Conservation (phyloP, 805 yeast species). For the Metschnikowia rubicola region DNA sequence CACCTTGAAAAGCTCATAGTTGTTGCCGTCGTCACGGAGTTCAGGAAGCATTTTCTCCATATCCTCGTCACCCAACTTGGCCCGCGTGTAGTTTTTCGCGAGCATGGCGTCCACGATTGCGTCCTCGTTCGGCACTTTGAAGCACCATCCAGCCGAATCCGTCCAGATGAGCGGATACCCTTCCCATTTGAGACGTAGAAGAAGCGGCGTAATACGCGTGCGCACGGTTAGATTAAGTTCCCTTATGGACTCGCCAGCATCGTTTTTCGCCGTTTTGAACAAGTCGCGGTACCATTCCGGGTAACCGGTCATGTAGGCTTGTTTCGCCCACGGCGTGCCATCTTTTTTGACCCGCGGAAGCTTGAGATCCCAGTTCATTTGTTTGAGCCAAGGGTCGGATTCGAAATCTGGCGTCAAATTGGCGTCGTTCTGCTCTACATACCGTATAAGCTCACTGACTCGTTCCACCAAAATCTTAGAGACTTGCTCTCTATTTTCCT, state of each 20-base stretch:
- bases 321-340: constrained; percentile 67
- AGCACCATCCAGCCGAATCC: constrained; percentile 83
- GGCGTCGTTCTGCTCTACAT: constrained; percentile 31
- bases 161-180: constrained; percentile 80
- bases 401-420: constrained; percentile 31
- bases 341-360: constrained; percentile 61
- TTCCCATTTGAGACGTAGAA: constrained; percentile 82
- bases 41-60: constrained; percentile 21
- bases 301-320: constrained; percentile 76
- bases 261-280: constrained; percentile 29
- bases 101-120: constrained; percentile 25
- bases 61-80: constrained; percentile 30
- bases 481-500: constrained; percentile 53
- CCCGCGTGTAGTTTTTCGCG: constrained; percentile 37
- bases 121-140: constrained; percentile 51
- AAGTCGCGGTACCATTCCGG: constrained; percentile 89
- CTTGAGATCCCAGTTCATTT: constrained; percentile 79
- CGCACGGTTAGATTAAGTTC: constrained; percentile 63
- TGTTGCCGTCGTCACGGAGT: constrained; percentile 21
- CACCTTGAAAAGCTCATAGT: constrained; percentile 54
- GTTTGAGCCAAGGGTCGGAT: constrained; percentile 85
- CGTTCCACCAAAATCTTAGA: constrained; percentile 54
- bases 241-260: constrained; percentile 30
- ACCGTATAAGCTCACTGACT: constrained; percentile 55
- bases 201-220: constrained; percentile 70